A percentile compares a stretch with the other conserved stretches of the same genome.
phyloP scores from a whole-genome alignment of 148 eudicot genomes.

The Nyssa sinensis region DNA sequence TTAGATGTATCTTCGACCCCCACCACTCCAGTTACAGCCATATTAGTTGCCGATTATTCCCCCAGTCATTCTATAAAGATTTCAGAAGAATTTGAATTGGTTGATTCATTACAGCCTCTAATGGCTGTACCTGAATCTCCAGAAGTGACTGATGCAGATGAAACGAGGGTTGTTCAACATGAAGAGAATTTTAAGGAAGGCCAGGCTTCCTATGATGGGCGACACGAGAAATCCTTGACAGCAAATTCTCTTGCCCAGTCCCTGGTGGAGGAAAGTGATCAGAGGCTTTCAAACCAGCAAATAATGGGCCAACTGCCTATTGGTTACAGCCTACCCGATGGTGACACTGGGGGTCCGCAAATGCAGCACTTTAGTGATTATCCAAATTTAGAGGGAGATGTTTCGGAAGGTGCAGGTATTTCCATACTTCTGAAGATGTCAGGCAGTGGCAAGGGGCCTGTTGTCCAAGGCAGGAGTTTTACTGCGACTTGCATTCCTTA shows the following conservation, averaged over 20 bases:
- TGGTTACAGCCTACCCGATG: slow-evolving; percentile 22
- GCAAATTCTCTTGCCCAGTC: slow-evolving; percentile 28
- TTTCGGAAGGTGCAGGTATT: slow-evolving; percentile 69
- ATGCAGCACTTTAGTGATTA: slow-evolving; percentile 17
- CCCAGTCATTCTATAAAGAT: slow-evolving; percentile 15
- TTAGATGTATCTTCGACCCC: slow-evolving; percentile 25
- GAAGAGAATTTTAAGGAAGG: slow-evolving; percentile 25
- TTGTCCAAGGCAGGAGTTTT: slow-evolving; percentile 63
- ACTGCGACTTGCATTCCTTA: slow-evolving; percentile 64
- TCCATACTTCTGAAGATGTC: slow-evolving; percentile 69
- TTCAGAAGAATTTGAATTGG: slow-evolving; percentile 25
- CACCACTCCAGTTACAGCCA: slow-evolving; percentile 17
- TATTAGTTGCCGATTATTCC: slow-evolving; percentile 23
- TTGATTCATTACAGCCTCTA: slow-evolving; percentile 22
- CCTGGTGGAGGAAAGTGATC: slow-evolving; percentile 27
- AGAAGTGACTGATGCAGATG: slow-evolving; percentile 20
- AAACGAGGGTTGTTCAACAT: slow-evolving; percentile 15
- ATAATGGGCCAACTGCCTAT: slow-evolving; percentile 19
- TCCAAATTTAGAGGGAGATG: slow-evolving; percentile 31
- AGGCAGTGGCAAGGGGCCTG: slow-evolving; percentile 59
- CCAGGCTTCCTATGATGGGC: slow-evolving; percentile 21
- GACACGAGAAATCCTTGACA: slow-evolving; percentile 19
- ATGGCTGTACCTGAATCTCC: slow-evolving; percentile 25
- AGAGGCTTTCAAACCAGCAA: slow-evolving; percentile 20
- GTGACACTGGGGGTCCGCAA: slow-evolving; percentile 22